Base-by-base conservation (phyloP, 495 filamentous ascomycete genomes). In the Aspergillus avenaceus region DNA sequence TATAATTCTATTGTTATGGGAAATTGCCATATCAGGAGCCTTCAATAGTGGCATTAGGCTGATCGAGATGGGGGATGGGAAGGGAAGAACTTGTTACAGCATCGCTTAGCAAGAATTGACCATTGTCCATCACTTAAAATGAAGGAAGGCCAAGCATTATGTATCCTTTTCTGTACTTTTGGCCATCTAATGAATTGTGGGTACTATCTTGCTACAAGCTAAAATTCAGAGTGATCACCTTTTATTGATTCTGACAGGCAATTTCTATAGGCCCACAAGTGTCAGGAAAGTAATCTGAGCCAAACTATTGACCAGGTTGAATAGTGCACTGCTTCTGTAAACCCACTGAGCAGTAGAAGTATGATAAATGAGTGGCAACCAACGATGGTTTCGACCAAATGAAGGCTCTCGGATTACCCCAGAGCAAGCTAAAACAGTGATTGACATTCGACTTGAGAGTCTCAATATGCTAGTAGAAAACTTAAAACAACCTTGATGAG, bases 1-100 rank as follows among this genome's bases (percentile, higher is more conserved):
- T 52, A 54, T 14, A 64, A 66, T 16, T 56, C 54, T 22, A 47
- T 47, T 8, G 38, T 34, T 12, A 37, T 69, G 40, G n/a, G n/a
- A n/a, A n/a, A n/a, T n/a, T n/a, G n/a, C n/a, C n/a, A n/a, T n/a
- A n/a, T n/a, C n/a, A n/a, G n/a, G n/a, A n/a, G n/a, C n/a, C n/a
- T n/a, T n/a, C n/a, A n/a, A n/a, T n/a, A n/a, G n/a, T n/a, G n/a
- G n/a, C n/a, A n/a, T n/a, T n/a, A n/a, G n/a, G n/a, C n/a, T n/a
- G n/a, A n/a, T 32, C 47, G 19, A 7, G 23, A 32, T 19, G 44
- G 26, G 27, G 47, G 27, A 22, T 31, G n/a, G 2, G 47, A 7
- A 27, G 13, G 26, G 25, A 45, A 12, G 32, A n/a, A n/a, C n/a
- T n/a, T n/a, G n/a, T n/a, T n/a, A n/a, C n/a, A n/a, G n/a, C n/a